Base-by-base conservation (phyloP, 495 filamentous ascomycete species). In the Hypoxylon lenormandii region DNA sequence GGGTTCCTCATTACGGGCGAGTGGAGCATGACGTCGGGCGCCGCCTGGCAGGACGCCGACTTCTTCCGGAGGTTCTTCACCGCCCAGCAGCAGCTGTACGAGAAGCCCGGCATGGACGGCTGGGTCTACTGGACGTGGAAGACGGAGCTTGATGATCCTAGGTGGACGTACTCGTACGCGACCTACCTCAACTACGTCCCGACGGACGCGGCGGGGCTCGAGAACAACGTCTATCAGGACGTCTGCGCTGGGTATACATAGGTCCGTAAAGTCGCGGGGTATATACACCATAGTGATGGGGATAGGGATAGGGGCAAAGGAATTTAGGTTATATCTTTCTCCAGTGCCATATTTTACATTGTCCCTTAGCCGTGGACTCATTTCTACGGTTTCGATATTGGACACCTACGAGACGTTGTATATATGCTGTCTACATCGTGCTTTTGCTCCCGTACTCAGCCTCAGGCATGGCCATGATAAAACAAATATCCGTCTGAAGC, bases 111-210 rank as follows among this genome's bases (percentile, higher is more conserved):
- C 5, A 77, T 80, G 69, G 70, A 73, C 2, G 85, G 85, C 0
- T 87, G 85, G 84, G 58, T 86, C 5, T 88, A 84, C 67, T 88
- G 85, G 85, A 80, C 74, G 4, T 86, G 85, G 85, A 88, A 84
- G 79, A 69, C 71, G 37, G 70, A 79, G 37, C 67, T 83, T 58
- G 72, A 69, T 19, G 70, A 73, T 26, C 70, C 70, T n/a, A 26
- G 70, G n/a, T 73, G 70, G 70, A 69, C 65, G 5, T 73, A 73
- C 60, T 65, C 59, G 3, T 40, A 65, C 26, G 53, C 60, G 21
- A 73, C 70, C 12, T 60, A 45, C 30, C 60, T 65, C 10, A 66
- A 66, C 50, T 59, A 38, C 15, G 33, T 73, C 56, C 70, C 70
- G 16, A 73, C 65, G 1, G 53, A 65, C 22, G 70, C 70, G 3